A percentile compares a stretch with the other conserved stretches of the same genome.
phyloP scores from a whole-genome alignment of 768 basidiomycete species.

The Tephrocybe sp. region DNA sequence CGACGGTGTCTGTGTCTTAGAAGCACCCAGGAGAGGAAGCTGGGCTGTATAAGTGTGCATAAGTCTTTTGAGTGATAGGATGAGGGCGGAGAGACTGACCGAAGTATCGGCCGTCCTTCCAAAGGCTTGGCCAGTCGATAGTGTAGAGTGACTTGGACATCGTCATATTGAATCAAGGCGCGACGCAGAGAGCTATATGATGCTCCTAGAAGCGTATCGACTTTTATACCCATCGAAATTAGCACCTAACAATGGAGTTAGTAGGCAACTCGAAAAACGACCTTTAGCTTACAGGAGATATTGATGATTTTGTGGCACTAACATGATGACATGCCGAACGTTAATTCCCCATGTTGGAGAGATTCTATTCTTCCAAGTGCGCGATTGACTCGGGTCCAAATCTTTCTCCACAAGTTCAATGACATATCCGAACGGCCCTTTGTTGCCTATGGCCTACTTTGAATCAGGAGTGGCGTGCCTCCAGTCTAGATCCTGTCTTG shows the following conservation, averaged over 20 bases:
- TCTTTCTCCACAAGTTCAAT: background rate
- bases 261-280: background rate
- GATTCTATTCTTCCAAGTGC: background rate
- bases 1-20: conserved; percentile 7
- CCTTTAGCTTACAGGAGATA: background rate
- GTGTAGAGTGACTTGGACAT: conserved; percentile 9
- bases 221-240: too few species aligned
- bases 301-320: background rate
- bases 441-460: background rate
- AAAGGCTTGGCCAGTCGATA: conserved; percentile 9
- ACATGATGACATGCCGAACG: background rate
- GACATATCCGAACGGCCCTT: background rate
- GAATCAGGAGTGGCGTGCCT: too few species aligned
- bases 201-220: too few species aligned
- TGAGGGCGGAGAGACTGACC: conserved; percentile 1
- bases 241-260: background rate
- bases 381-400: background rate
- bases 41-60: conserved; percentile 8
- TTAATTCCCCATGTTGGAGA: background rate
- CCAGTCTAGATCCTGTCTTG: too few species aligned
- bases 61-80: background rate
- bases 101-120: conserved; percentile 14
- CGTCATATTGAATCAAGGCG: background rate
- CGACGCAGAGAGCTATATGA: background rate
- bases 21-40: background rate